Evolutionary conservation across 331 rosid species (phyloP), one percentile per base, ranked within the genome.

Genomic region (Quercus lobata): DNA sequence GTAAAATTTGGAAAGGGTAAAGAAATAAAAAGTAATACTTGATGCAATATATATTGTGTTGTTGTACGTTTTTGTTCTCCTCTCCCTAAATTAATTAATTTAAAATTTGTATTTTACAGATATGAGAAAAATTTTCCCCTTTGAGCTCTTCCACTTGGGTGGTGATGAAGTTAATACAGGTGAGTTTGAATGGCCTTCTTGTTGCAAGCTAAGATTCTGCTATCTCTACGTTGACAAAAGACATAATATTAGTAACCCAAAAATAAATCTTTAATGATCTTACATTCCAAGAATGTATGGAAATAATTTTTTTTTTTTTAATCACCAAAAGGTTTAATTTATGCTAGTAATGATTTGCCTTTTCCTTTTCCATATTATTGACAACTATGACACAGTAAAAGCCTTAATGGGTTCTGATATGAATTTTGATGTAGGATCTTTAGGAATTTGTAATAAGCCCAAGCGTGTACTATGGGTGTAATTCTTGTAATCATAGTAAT

Each of bases 91-190:
- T 68, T 65, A 7, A 29, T 65, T 29, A 2, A 76, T 32, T 68
- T 66, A 69, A 72, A 7, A 24, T 77, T 72, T 86, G 72, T 73
- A 70, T 21, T 68, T 72, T 84, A 68, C 92, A 96, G 99, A 93
- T 88, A 76, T 96, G 92, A 91, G 98, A 86, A 90, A 86, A 77
- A 89, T 93, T 74, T 96, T 96, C 86, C 98, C 97, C 65, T 96
- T 96, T 29, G 98, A 93, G 90, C 92, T 96, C 54, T 91, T 95
- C 88, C 99, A 96, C 91, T 87, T 96, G 91, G 99, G 99, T 32
- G 99, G 99, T 71, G 99, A 96, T 87, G 99, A 96, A 79, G 99
- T 96, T 79, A 74, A 96, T 87, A 93, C 99, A 84, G 85, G 99
- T 95, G 68, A 83, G 97, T 87, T 73, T 69, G 54, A 80, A 34